These are phyloP conservation scores for Spatholobus suberectus DNA, from an alignment of 306 rosid species.

Conservation along the genomic window DNA sequence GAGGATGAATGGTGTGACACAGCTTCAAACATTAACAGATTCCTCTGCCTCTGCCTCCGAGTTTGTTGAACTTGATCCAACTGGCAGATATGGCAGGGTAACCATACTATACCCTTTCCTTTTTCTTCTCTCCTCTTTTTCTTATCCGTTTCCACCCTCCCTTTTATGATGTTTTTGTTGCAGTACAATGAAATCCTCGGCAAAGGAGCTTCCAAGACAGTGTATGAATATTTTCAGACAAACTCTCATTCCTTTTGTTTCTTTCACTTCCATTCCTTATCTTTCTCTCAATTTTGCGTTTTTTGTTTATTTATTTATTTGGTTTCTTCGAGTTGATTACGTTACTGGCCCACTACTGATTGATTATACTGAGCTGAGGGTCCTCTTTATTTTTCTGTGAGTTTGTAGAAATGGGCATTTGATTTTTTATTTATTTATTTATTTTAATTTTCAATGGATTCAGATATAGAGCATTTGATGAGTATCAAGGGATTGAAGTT, in stretches of 20 bases:
- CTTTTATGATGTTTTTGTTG: conserved; percentile 39
- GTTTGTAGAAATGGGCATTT: conserved; percentile 38
- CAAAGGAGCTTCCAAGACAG: conserved; percentile 97
- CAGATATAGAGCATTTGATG: conserved; percentile 96
- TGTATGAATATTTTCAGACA: conserved; percentile 58
- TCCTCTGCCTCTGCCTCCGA: conserved; percentile 52
- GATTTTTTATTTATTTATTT: neutral
- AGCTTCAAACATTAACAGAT: conserved; percentile 63
- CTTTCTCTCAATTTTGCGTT: neutral
- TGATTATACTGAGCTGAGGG: conserved; percentile 43
- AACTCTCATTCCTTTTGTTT: conserved; percentile 11
- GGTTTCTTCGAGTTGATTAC: conserved; percentile 2
- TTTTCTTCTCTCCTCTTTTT: conserved; percentile 11
- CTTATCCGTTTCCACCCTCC: neutral
- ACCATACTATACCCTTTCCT: neutral
- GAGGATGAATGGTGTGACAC: conserved; percentile 64
- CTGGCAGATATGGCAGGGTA: conserved; percentile 99
- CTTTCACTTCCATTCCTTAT: conserved; percentile 16
- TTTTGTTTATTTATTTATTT: neutral
- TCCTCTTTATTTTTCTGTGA: neutral
- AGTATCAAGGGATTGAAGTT: conserved; percentile 95
- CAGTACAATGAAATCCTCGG: conserved; percentile 96
- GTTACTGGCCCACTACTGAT: conserved; percentile 8
- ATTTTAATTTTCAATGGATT: conserved; percentile 20
- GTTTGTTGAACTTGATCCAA: conserved; percentile 95